Evolutionary conservation across 2,329 filamentous ascomycete species (phyloP), one percentile per base, ranked within the genome.

Genomic region (Colletotrichum higginsianum): DNA sequence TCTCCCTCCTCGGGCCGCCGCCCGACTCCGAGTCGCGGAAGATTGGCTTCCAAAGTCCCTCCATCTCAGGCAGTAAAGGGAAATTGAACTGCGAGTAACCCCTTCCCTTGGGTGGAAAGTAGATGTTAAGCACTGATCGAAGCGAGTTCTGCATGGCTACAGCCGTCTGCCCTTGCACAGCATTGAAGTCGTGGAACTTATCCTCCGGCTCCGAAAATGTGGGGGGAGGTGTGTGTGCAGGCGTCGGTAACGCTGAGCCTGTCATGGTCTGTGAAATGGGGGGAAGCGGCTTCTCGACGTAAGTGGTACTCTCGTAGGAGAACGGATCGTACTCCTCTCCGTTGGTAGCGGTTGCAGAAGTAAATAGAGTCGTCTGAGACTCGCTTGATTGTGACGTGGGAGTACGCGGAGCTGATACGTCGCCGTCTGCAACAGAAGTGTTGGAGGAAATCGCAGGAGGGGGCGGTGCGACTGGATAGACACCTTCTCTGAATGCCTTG

Each of bases 71-170:
- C 1, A 87, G 78, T 35, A 86, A 77, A 0, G 85, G 81, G 58
- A 86, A 87, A 55, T 82, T 82, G 73, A 86, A 84, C 58, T 87
- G 86, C 8, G 82, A 82, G 66, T 86, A 88, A 2, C 83, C 84
- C 7, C 83, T 77, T 2, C 84, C 82, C 44, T 85, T 83, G 0
- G 84, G 81, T 0, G 87, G 85, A 62, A 90, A 89, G 70, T 87
- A 84, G 2, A 80, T 78, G 58, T 83, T 85, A 0, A 92, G 81
- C 4, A 90, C 78, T 18, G 84, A 84, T 3, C 90, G 85, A 18
- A 92, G 78, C 0, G 85, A 84, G 75, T 91, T 90, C 73, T 92
- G 90, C 7, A 89, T 80, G 0, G 82, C 81, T 4, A 90, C 83
- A 1, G 88, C 85, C 3, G 86, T 88, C 67, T 85, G 82, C 30